These are phyloP conservation scores for Penicillium roqueforti DNA, from an alignment of 495 filamentous ascomycete genomes.

Conservation along the genomic window DNA sequence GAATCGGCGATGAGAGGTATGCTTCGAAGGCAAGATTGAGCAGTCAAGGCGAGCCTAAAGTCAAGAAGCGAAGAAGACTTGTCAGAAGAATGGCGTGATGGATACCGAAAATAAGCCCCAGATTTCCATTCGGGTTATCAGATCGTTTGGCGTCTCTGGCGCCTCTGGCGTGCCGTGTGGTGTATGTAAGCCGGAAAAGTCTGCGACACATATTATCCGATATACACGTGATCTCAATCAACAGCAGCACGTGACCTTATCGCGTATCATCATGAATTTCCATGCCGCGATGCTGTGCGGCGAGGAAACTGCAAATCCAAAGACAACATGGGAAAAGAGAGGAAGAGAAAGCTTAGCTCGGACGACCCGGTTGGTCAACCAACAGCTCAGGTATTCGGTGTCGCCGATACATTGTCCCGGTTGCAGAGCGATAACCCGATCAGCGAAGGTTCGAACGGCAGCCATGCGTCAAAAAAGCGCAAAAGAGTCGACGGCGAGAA, in stretches of 20 bases:
- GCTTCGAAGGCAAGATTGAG: not conserved
- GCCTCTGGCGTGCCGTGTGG: not conserved
- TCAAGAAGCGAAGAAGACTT: not conserved
- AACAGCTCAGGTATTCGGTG: conserved; percentile 20
- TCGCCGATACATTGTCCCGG: conserved; percentile 31
- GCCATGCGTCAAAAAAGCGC: conserved; percentile 30
- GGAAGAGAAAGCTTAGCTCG: conserved; percentile 38
- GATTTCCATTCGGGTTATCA: conserved; percentile 26
- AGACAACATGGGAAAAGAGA: conserved; percentile 20
- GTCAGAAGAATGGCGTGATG: conserved; percentile 24
- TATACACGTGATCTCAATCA: not conserved
- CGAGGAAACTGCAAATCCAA: not conserved
- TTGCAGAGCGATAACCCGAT: conserved; percentile 24
- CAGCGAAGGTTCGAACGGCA: conserved; percentile 22
- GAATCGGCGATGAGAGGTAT: not conserved
- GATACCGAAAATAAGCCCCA: conserved; percentile 7
- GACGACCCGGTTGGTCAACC: conserved; percentile 22
- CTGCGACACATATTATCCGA: not conserved
- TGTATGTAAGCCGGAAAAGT: not conserved
- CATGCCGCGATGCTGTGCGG: not conserved
- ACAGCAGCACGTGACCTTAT: not conserved
- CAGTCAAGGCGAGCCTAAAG: not conserved
- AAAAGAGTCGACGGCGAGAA: conserved; percentile 53
- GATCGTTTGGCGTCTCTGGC: conserved; percentile 16
- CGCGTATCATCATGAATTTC: conserved; percentile 17